Evolutionary conservation across 257 asterid genomes (phyloP).

Genomic region (Verbascum thapsus): DNA sequence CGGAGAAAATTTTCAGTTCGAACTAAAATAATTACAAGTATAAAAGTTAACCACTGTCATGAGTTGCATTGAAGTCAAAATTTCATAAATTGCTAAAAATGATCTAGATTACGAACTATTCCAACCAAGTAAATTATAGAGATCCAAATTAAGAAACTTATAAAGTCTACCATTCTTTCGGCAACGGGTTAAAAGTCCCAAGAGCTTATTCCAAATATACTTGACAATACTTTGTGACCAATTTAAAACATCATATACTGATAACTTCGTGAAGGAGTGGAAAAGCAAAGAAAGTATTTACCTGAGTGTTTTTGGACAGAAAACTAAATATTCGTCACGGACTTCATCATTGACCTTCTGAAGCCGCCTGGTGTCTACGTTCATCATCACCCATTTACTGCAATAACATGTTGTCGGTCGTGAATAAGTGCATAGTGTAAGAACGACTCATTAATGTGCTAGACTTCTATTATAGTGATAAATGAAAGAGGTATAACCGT

Average conservation of each 20-base stretch:
- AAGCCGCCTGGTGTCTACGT: constrained; percentile 85
- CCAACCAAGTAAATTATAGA: neutral
- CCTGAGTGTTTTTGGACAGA: constrained; percentile 79
- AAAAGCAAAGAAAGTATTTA: constrained; percentile 33
- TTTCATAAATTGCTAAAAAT: too few relatives aligned
- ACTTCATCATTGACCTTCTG: constrained; percentile 94
- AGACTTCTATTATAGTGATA: constrained; percentile 8
- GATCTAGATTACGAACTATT: too few relatives aligned
- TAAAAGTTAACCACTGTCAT: too few relatives aligned
- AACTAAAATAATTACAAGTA: too few relatives aligned
- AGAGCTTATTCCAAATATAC: neutral
- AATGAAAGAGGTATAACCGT: neutral
- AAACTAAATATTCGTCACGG: constrained; percentile 71
- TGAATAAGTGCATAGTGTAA: neutral
- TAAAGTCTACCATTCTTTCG: neutral
- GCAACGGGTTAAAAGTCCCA: neutral
- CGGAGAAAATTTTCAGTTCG: too few relatives aligned
- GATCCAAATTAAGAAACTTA: neutral
- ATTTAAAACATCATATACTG: constrained; percentile 15
- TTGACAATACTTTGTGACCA: neutral
- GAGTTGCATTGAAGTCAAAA: too few relatives aligned
- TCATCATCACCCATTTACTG: constrained; percentile 99
- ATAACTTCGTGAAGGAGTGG: neutral
- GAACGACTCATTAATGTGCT: neutral
- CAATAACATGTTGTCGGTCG: constrained; percentile 28